phyloP scores from a whole-genome alignment of 2,329 filamentous ascomycete genomes.

The Talaromyces rugulosus region DNA sequence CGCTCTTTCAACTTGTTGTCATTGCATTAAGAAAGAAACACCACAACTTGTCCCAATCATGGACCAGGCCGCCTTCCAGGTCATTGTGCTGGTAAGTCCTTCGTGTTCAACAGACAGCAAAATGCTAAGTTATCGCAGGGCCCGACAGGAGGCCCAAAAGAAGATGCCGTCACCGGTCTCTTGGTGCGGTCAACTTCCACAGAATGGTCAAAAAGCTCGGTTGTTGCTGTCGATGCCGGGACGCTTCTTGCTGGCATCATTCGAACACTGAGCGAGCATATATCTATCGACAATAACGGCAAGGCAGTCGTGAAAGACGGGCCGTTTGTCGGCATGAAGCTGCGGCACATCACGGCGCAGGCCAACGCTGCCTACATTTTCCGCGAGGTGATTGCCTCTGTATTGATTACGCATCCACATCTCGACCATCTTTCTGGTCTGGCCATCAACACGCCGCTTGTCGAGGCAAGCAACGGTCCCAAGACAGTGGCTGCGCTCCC shows the following conservation, averaged over 20 bases:
- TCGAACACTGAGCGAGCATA: slow-evolving; percentile 60
- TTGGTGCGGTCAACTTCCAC: slow-evolving; percentile 77
- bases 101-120: background rate
- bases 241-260: slow-evolving; percentile 82
- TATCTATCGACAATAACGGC: slow-evolving; percentile 22
- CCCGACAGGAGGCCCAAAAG: slow-evolving; percentile 80
- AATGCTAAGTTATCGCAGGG: slow-evolving; percentile 50
- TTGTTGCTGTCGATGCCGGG: slow-evolving; percentile 91
- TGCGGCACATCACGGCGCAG: slow-evolving; percentile 62
- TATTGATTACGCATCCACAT: slow-evolving; percentile 95
- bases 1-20: background rate
- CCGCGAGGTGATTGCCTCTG: slow-evolving; percentile 74
- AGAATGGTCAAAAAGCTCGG: slow-evolving; percentile 74
- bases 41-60: background rate
- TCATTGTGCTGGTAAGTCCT: slow-evolving; percentile 64
- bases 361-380: slow-evolving; percentile 81
- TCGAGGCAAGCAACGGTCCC: slow-evolving; percentile 69
- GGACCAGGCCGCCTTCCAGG: slow-evolving; percentile 56
- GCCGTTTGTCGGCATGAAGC: slow-evolving; percentile 73
- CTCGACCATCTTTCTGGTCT: slow-evolving; percentile 90
- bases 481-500: slow-evolving; percentile 85
- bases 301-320: slow-evolving; percentile 47
- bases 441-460: slow-evolving; percentile 85
- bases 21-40: background rate
- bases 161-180: slow-evolving; percentile 85